These are phyloP conservation scores for Naganishia albida DNA, from an alignment of 1,284 basidiomycete genomes.

Conservation along the genomic window DNA sequence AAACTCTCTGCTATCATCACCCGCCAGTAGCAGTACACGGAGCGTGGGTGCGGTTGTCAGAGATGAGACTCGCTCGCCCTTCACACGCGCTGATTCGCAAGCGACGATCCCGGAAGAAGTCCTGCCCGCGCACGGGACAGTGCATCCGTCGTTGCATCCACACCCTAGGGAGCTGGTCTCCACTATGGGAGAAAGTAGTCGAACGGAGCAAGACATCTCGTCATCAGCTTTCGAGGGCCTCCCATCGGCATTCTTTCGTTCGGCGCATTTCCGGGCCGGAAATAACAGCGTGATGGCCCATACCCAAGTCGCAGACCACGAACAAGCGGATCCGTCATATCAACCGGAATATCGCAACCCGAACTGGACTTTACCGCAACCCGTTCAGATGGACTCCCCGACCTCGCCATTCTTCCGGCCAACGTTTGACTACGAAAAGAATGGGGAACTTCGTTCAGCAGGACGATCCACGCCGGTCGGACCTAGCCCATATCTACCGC, in stretches of 20 bases:
- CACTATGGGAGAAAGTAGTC: background rate
- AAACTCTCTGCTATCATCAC: constrained; percentile 9
- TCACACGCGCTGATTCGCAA: constrained; percentile 28
- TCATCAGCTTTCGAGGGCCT: constrained; percentile 13
- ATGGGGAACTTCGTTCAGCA: background rate
- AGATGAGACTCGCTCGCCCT: constrained; percentile 14
- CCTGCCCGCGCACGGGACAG: constrained; percentile 12
- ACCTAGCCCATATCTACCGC: constrained; percentile 25
- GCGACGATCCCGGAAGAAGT: constrained; percentile 25
- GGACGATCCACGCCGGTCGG: background rate
- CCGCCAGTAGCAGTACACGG: constrained; percentile 4
- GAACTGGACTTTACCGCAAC: constrained; percentile 14
- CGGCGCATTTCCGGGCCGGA: constrained; percentile 10
- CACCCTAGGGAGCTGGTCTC: constrained; percentile 6
- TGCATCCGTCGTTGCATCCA: constrained; percentile 18
- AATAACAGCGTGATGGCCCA: background rate
- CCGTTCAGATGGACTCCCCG: constrained; percentile 5
- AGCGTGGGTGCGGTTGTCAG: background rate
- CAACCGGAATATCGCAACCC: constrained; percentile 18
- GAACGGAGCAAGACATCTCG: background rate
- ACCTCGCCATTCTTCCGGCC: constrained; percentile 17
- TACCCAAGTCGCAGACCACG: background rate
- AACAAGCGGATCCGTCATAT: background rate
- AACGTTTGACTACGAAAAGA: background rate
- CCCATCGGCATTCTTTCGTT: constrained; percentile 24